A percentile compares a stretch with the other conserved stretches of the same genome.
Conservation (phyloP, 352 stramenopile genomes). For the Globisporangium cederbergense region DNA sequence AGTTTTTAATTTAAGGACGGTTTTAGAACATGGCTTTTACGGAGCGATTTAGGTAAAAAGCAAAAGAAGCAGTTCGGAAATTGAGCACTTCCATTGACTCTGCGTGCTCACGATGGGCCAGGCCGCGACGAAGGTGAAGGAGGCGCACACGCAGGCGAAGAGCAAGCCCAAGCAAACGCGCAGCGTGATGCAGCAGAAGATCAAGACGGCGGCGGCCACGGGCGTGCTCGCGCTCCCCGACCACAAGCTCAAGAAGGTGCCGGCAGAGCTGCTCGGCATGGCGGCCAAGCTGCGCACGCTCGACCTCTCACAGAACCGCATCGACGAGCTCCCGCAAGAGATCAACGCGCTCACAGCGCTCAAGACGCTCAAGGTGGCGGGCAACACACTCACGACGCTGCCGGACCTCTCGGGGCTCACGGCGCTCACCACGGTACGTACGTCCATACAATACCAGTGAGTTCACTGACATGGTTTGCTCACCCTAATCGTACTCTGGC, state of each 20-base stretch:
- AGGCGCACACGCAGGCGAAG: constrained; percentile 64
- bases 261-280: constrained; percentile 49
- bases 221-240: constrained; percentile 67
- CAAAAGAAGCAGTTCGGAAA: not conserved
- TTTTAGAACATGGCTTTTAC: too few species aligned
- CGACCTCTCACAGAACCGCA: constrained; percentile 67
- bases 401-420: constrained; percentile 64
- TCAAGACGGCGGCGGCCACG: constrained; percentile 52
- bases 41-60: too few species aligned
- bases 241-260: constrained; percentile 77
- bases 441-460: not conserved
- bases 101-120: constrained; percentile 44
- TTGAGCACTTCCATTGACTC: not conserved
- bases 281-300: constrained; percentile 49
- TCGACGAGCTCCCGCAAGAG: constrained; percentile 44
- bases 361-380: constrained; percentile 73
- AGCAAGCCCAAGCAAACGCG: constrained; percentile 82
- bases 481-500: not conserved
- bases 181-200: constrained; percentile 75
- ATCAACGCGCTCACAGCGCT: constrained; percentile 42
- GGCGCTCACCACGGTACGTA: constrained; percentile 72
- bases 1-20: too few species aligned
- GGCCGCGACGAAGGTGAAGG: constrained; percentile 55
- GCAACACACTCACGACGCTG: constrained; percentile 51
- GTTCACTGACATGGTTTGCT: too few species aligned